Base-by-base conservation (phyloP, 2,329 filamentous ascomycete genomes). In the Alternaria triticina region DNA sequence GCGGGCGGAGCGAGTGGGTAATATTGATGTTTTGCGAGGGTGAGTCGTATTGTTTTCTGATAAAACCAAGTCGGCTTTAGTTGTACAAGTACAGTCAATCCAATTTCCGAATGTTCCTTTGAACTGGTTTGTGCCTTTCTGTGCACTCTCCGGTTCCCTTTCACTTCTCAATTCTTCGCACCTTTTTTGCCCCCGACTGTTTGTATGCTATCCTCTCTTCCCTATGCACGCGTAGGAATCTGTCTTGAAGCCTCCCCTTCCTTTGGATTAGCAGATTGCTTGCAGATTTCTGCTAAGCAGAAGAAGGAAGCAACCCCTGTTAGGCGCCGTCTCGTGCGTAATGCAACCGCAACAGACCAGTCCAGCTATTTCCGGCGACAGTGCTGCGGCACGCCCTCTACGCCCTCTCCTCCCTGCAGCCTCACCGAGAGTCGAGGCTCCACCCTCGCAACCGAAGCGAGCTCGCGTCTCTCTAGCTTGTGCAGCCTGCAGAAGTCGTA, bases 381-480 rank as follows among this genome's bases (percentile, higher is more conserved):
- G 27, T 27, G 64, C 64, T 22, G 17, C 46, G 15, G 11, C 54
- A 12, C 61, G 61, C 10, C 57, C 63, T 54, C 57, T 70, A 15
- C 64, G 68, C 20, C 59, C 61, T 40, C 57, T 70, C 9, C 62
- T 70, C 36, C 68, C 68, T 17, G 63, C 64, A 43, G 28, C 63
- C 22, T 54, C 62, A 30, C 56, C 59, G 6, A 66, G 59, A 23
- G 49, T 23, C 30, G 62, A 66, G 12, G 25, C 55, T 30, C 43
- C 54, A 25, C 54, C 51, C 9, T 25, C 36, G 8, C 62, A 66
- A 10, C 59, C 61, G 22, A 69, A 69, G 47, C 58, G 67, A 45
- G 58, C 55, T 28, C 68, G 68, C 30, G 59, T 68, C 15, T 63
- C 67, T 17, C 36, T 65, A 30, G 68, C 68, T n/a, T 70, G 68